Evolutionary conservation across 2,329 filamentous ascomycete species (phyloP).

Genomic region (Nakataea oryzae): DNA sequence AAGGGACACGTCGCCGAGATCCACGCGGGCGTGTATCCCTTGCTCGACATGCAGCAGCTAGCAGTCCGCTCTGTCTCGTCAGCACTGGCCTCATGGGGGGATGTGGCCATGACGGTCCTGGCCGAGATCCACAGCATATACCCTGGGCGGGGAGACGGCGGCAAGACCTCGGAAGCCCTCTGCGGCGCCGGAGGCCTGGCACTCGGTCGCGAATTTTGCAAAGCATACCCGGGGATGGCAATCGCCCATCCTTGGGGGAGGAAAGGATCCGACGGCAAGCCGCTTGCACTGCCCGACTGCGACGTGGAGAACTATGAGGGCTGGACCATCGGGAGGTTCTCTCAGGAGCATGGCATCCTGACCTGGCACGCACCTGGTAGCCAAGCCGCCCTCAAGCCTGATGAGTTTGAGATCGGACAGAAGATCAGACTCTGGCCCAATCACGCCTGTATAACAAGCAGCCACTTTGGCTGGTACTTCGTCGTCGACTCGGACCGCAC

Average conservation of each 20-base stretch:
- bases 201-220: constrained; percentile 63
- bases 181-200: constrained; percentile 60
- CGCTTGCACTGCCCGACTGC: constrained; percentile 20
- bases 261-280: constrained; percentile 3
- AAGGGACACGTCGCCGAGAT: constrained; percentile 26
- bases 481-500: constrained; percentile 54
- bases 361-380: constrained; percentile 35
- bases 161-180: constrained; percentile 47
- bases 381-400: constrained; percentile 3
- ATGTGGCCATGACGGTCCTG: constrained; percentile 59
- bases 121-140: constrained; percentile 64
- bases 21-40: constrained; percentile 67
- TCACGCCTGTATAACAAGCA: constrained; percentile 68
- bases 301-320: constrained; percentile 24
- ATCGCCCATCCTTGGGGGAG: constrained; percentile 51
- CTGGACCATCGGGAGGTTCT: constrained; percentile 62
- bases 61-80: constrained; percentile 50
- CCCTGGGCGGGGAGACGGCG: constrained; percentile 37
- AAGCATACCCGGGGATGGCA: constrained; percentile 61
- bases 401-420: constrained; percentile 49
- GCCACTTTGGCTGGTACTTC: constrained; percentile 62
- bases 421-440: constrained; percentile 67
- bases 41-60: constrained; percentile 70
- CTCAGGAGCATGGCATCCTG: constrained; percentile 71
- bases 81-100: constrained; percentile 32